These are phyloP conservation scores for Lyophyllum semitale DNA, from an alignment of 768 basidiomycete genomes.

Conservation along the genomic window DNA sequence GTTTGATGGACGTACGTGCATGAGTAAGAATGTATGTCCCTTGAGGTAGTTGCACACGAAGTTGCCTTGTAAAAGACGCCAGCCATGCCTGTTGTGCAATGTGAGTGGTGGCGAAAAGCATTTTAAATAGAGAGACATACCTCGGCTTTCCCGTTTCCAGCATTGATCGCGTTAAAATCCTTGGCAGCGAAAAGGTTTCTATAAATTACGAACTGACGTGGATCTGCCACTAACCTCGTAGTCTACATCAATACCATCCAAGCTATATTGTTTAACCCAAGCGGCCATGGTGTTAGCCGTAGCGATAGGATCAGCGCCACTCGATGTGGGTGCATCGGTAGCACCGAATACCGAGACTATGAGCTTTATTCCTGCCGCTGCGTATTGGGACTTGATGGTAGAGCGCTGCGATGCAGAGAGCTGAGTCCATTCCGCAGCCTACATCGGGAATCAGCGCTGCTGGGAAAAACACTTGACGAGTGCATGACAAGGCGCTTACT, in stretches of 20 bases:
- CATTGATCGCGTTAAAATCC: conserved; percentile 55
- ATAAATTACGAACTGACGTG: neutral
- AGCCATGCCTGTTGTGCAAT: conserved; percentile 41
- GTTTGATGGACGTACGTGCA: conserved; percentile 41
- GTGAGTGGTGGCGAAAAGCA: neutral
- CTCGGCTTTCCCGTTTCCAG: conserved; percentile 43
- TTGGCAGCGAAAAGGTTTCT: conserved; percentile 15
- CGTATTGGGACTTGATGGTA: conserved; percentile 47
- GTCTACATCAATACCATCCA: conserved; percentile 64
- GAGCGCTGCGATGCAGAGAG: conserved; percentile 40
- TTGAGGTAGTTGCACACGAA: conserved; percentile 47
- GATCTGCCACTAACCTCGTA: conserved; percentile 38
- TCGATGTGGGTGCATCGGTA: conserved; percentile 45
- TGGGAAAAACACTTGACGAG: neutral
- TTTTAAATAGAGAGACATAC: conserved; percentile 22
- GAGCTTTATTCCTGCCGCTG: conserved; percentile 57
- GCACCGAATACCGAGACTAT: conserved; percentile 60
- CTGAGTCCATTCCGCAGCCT: conserved; percentile 47
- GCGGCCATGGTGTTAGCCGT: conserved; percentile 53
- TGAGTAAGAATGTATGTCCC: conserved; percentile 54
- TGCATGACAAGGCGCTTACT: conserved; percentile 1
- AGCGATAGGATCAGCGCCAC: conserved; percentile 44
- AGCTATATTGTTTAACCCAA: conserved; percentile 47
- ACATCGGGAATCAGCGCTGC: neutral
- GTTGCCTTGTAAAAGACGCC: conserved; percentile 49